A percentile compares a stretch with the other conserved stretches of the same genome.
Conservation (phyloP, 1,284 basidiomycete species). For the Mycocalia duriaeana region DNA sequence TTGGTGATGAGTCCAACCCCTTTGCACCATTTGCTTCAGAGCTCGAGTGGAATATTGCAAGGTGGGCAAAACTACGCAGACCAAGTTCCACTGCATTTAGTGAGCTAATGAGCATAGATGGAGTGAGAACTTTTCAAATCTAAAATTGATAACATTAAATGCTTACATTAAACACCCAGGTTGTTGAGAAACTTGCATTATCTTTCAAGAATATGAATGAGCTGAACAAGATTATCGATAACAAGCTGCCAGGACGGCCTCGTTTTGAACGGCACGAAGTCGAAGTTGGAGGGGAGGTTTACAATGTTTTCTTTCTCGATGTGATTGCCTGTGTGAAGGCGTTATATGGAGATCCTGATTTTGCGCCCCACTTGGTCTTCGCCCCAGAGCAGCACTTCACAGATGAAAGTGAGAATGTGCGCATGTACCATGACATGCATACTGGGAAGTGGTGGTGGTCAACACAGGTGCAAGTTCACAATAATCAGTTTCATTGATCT, state of each 20-base stretch:
- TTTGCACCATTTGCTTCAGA: slow-evolving; percentile 20
- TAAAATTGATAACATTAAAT: background rate
- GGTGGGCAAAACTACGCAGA: slow-evolving; percentile 19
- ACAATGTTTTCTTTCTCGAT: slow-evolving; percentile 20
- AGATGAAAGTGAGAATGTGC: slow-evolving; percentile 10
- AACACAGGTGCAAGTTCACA: slow-evolving; percentile 15
- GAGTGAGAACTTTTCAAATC: slow-evolving; percentile 10
- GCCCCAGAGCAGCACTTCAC: slow-evolving; percentile 20
- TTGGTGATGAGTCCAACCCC: slow-evolving; percentile 6
- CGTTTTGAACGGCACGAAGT: slow-evolving; percentile 15
- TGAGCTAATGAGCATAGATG: slow-evolving; percentile 16
- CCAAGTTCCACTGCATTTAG: slow-evolving; percentile 17
- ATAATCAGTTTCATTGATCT: too few species aligned
- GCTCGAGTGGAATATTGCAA: slow-evolving; percentile 21
- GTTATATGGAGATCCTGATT: slow-evolving; percentile 17
- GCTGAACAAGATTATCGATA: slow-evolving; percentile 17
- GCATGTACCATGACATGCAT: slow-evolving; percentile 20
- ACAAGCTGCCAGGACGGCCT: slow-evolving; percentile 16
- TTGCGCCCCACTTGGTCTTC: slow-evolving; percentile 14
- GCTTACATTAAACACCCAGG: slow-evolving; percentile 1
- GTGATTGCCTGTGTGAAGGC: slow-evolving; percentile 18
- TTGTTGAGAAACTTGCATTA: slow-evolving; percentile 10
- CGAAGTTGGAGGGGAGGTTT: slow-evolving; percentile 15
- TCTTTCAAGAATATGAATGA: slow-evolving; percentile 12
- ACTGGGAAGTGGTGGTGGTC: slow-evolving; percentile 22